Percentiles rank a stretch among this genome's conserved stretches.
Conservation (phyloP, 2,329 filamentous ascomycete genomes). For the Phyllosticta citribraziliensis region DNA sequence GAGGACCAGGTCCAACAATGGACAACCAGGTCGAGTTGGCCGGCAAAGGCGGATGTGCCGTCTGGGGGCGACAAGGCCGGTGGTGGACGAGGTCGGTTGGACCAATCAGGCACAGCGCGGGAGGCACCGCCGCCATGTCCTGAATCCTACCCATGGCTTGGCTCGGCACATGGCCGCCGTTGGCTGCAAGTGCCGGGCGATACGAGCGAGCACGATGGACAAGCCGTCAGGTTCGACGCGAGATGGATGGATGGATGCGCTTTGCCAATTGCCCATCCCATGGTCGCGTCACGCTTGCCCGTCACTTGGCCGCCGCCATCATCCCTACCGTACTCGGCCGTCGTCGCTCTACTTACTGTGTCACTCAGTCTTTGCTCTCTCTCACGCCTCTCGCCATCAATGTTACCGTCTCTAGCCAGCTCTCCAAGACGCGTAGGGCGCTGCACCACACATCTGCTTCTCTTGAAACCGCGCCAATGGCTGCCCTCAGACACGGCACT, state of each 20-base stretch:
- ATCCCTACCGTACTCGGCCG: too few relatives aligned
- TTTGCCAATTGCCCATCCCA: background rate
- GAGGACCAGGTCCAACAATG: background rate
- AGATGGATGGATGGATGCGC: background rate
- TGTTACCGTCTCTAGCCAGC: background rate
- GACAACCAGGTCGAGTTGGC: background rate
- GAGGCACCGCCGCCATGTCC: background rate
- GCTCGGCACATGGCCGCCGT: background rate
- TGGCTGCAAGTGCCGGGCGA: background rate
- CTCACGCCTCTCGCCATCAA: background rate
- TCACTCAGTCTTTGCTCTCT: background rate
- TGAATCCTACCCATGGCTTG: background rate
- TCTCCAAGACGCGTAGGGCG: background rate
- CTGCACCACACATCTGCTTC: background rate
- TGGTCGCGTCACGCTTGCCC: background rate
- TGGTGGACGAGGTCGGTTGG: background rate
- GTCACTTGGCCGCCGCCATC: background rate
- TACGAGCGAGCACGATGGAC: background rate
- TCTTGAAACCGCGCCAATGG: background rate
- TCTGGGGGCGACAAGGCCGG: background rate
- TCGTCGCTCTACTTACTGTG: background rate
- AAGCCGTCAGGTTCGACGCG: background rate
- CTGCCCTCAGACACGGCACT: conserved; percentile 4
- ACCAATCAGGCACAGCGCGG: background rate
- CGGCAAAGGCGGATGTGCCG: background rate